Percentiles rank a stretch among this genome's conserved stretches.
Evolutionary conservation across 2,329 filamentous ascomycete genomes (phyloP).

Genomic region (Talaromyces sp.): DNA sequence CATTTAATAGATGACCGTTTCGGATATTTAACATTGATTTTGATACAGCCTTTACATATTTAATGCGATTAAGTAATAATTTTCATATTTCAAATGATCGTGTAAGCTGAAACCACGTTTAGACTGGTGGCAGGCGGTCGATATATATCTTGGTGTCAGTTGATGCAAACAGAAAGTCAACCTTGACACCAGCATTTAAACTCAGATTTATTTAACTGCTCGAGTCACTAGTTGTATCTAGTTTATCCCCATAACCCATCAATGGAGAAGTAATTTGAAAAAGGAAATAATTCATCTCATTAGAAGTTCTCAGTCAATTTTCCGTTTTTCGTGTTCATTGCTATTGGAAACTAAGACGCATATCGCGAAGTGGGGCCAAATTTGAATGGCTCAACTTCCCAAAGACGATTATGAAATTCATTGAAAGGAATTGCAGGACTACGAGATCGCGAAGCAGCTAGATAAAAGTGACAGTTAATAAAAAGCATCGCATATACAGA

Average conservation of each 20-base stretch:
- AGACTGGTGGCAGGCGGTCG: no score
- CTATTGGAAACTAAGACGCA: neutral
- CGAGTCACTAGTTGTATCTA: neutral
- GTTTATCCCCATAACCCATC: neutral
- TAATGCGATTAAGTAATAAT: no score
- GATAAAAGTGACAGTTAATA: neutral
- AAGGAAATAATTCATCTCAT: neutral
- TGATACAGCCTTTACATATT: neutral
- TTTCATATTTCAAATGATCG: no score
- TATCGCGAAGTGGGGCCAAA: neutral
- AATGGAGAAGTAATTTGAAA: neutral
- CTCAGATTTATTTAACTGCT: neutral
- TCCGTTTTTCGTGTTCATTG: neutral
- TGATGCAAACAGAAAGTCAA: no score
- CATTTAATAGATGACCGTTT: no score
- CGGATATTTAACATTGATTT: neutral
- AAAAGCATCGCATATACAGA: neutral
- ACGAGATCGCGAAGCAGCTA: neutral
- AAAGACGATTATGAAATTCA: neutral
- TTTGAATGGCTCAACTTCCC: neutral
- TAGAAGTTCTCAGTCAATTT: neutral
- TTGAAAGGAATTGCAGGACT: neutral
- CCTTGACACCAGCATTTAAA: no score
- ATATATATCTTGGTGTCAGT: no score
- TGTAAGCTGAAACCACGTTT: neutral